Evolutionary conservation across 2,329 filamentous ascomycete species (phyloP).

Genomic region (Exophiala sideris): DNA sequence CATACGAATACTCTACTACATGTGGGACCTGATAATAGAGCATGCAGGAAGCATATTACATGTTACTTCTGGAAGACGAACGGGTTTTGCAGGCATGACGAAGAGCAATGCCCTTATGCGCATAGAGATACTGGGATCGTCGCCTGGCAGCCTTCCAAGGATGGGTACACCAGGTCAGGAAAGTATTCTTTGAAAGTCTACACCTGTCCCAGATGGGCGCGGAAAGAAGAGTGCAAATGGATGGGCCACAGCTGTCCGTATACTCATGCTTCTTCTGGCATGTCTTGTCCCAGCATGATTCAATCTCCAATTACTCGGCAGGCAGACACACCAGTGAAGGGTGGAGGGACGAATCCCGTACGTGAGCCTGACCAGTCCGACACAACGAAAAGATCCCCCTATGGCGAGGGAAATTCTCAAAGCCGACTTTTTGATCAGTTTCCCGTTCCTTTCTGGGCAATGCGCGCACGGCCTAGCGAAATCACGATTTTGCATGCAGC

Average conservation of each 20-base stretch:
- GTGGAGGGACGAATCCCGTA: background rate
- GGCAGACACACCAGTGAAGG: too few species aligned
- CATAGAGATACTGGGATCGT: constrained; percentile 18
- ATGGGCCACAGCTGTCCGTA: constrained; percentile 6
- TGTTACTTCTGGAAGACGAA: constrained; percentile 19
- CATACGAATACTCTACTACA: constrained; percentile 22
- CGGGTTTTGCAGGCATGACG: constrained; percentile 1
- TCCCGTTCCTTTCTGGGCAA: background rate
- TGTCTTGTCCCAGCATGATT: constrained; percentile 15
- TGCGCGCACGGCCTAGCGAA: background rate
- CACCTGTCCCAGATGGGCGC: constrained; percentile 16
- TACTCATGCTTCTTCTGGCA: background rate
- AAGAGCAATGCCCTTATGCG: constrained; percentile 13
- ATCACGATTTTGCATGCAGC: background rate
- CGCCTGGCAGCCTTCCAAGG: constrained; percentile 9
- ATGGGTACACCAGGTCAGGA: background rate
- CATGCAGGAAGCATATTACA: constrained; percentile 20
- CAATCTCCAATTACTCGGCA: background rate
- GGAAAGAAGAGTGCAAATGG: background rate
- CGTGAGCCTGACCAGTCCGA: background rate
- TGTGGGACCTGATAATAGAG: constrained; percentile 7
- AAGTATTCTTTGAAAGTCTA: constrained; percentile 9
- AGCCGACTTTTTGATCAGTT: background rate
- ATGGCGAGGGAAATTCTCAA: background rate
- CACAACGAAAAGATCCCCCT: too few species aligned